Evolutionary conservation across 2,329 filamentous ascomycete genomes (phyloP).

Genomic region (Monascus ruber): DNA sequence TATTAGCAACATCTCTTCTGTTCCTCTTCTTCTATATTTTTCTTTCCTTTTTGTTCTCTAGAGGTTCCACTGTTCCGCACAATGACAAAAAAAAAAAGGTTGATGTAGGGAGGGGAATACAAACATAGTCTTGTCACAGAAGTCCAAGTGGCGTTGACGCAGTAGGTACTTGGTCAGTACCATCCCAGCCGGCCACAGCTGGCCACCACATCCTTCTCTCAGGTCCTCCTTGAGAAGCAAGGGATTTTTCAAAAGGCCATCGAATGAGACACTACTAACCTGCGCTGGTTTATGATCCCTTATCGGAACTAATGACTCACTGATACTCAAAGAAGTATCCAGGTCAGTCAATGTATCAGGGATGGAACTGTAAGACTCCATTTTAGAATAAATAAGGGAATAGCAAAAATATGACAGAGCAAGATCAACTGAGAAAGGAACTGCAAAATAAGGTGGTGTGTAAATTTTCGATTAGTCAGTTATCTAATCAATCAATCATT

Average conservation of each 20-base stretch:
- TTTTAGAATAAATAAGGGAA: neutral
- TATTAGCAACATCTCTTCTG: neutral
- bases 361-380: slow-evolving; percentile 3
- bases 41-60: neutral
- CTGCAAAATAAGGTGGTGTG: too few relatives aligned
- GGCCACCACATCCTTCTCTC: slow-evolving; percentile 77
- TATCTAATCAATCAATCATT: too few relatives aligned
- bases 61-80: neutral
- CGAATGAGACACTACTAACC: slow-evolving; percentile 51
- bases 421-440: too few relatives aligned
- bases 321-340: slow-evolving; percentile 31
- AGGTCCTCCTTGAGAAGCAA: slow-evolving; percentile 77
- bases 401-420: neutral
- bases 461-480: too few relatives aligned
- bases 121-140: slow-evolving; percentile 62
- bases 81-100: neutral
- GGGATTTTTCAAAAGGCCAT: slow-evolving; percentile 58
- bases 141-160: slow-evolving; percentile 52
- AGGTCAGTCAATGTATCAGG: slow-evolving; percentile 12
- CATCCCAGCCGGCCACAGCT: slow-evolving; percentile 91
- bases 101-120: slow-evolving; percentile 24
- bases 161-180: slow-evolving; percentile 78
- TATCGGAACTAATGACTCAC: slow-evolving; percentile 45
- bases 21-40: too few relatives aligned
- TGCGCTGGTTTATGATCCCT: slow-evolving; percentile 41